Conservation (phyloP, 2,329 filamentous ascomycete genomes). For the Didymella glomerata region DNA sequence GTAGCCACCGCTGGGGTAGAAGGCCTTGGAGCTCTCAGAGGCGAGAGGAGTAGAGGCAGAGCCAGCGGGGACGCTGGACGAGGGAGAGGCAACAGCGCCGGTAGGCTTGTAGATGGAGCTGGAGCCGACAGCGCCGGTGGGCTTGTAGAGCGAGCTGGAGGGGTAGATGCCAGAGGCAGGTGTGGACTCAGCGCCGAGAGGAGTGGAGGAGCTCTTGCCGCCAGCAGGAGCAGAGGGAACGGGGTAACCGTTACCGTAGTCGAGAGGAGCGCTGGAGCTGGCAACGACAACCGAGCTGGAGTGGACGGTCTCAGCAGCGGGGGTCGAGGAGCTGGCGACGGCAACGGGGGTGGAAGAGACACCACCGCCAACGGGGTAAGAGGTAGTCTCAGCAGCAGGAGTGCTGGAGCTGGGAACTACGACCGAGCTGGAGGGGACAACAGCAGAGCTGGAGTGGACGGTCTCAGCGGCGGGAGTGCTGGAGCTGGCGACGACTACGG, state of each 20-base stretch:
- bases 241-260: constrained; percentile 17
- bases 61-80: constrained; percentile 15
- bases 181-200: constrained; percentile 25
- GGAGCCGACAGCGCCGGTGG: constrained; percentile 14
- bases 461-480: constrained; percentile 12
- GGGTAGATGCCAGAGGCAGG: constrained; percentile 30
- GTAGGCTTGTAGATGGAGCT: constrained; percentile 14
- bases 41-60: constrained; percentile 16
- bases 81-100: constrained; percentile 13
- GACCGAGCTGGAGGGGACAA: constrained; percentile 7
- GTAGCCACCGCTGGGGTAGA: constrained; percentile 27
- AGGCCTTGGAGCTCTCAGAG: constrained; percentile 15
- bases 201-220: constrained; percentile 14
- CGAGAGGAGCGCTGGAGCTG: constrained; percentile 11
- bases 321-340: constrained; percentile 9
- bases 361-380: constrained; percentile 12
- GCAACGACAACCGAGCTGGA: constrained; percentile 14
- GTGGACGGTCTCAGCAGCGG: constrained; percentile 3
- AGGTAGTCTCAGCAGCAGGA: constrained; percentile 15
- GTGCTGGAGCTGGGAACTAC: constrained; percentile 6
- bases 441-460: background rate
- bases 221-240: constrained; percentile 14
- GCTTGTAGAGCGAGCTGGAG: constrained; percentile 12
- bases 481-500: constrained; percentile 10
- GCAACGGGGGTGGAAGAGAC: constrained; percentile 13